Conservation (phyloP, 139 green algal genomes). For the Zygnema circumcarinatum region DNA sequence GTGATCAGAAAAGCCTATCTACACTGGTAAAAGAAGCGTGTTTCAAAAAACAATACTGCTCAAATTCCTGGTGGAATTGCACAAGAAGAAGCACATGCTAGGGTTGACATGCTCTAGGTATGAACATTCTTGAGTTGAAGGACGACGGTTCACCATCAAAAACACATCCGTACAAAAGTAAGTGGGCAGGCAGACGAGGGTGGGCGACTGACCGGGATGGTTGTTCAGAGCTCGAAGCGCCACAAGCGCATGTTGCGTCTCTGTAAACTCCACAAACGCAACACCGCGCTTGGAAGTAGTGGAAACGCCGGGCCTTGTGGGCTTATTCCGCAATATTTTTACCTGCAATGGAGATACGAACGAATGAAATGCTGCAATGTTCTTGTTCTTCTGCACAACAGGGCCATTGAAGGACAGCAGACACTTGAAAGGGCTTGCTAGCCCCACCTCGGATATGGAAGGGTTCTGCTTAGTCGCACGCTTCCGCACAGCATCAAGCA, state of each 20-base stretch:
- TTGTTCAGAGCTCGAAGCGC: slow-evolving; percentile 95
- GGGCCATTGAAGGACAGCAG: too few species aligned
- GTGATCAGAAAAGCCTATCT: too few species aligned
- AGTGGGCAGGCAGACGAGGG: too few species aligned
- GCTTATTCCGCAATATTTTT: slow-evolving; percentile 86
- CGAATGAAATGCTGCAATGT: background rate
- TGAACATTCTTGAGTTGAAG: too few species aligned
- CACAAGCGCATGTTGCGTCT: slow-evolving; percentile 85
- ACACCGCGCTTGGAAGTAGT: slow-evolving; percentile 70
- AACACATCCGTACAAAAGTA: too few species aligned
- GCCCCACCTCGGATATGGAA: slow-evolving; percentile 63
- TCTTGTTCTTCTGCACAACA: background rate
- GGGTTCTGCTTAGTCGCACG: slow-evolving; percentile 83
- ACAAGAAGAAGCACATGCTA: too few species aligned
- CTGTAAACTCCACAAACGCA: slow-evolving; percentile 91
- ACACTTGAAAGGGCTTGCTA: background rate
- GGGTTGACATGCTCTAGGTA: too few species aligned
- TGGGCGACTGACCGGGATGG: slow-evolving; percentile 82
- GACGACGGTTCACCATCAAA: too few species aligned
- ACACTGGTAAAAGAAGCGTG: too few species aligned
- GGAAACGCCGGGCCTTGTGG: slow-evolving; percentile 45
- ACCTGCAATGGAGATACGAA: slow-evolving; percentile 63
- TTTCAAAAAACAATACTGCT: too few species aligned
- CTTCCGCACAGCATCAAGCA: slow-evolving; percentile 76
- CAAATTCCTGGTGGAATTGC: too few species aligned